A percentile compares a stretch with the other conserved stretches of the same genome.
These are phyloP conservation scores for Blumeria hordei DNA, from an alignment of 2,329 filamentous ascomycete genomes.

Conservation along the genomic window DNA sequence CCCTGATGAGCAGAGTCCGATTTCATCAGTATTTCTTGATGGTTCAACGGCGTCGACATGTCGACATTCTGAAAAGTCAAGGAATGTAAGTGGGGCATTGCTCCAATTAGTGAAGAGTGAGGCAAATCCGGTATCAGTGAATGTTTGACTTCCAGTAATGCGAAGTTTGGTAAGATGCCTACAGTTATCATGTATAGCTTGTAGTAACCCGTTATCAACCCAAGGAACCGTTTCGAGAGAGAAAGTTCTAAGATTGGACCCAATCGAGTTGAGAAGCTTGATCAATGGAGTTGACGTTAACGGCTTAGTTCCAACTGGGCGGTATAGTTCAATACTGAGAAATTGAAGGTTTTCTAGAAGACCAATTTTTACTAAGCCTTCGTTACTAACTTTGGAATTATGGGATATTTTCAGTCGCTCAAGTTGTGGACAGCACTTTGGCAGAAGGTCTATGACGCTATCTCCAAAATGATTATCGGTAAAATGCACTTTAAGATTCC, in stretches of 20 bases:
- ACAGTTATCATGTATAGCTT: constrained; percentile 47
- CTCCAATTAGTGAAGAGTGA: constrained; percentile 52
- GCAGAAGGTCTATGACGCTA: constrained; percentile 36
- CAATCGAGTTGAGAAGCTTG: constrained; percentile 35
- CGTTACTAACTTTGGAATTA: constrained; percentile 48
- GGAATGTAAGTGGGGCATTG: constrained; percentile 43
- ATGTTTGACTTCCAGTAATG: constrained; percentile 50
- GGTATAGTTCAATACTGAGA: constrained; percentile 45
- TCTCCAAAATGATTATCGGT: constrained; percentile 66
- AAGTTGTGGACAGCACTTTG: constrained; percentile 39
- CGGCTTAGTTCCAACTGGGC: constrained; percentile 7
- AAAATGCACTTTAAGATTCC: constrained; percentile 53
- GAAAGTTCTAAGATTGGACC: constrained; percentile 45
- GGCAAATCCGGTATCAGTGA: constrained; percentile 52
- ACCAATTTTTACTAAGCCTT: constrained; percentile 40
- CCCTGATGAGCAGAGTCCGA: constrained; percentile 53
- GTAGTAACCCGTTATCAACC: constrained; percentile 44
- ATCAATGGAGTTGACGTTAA: constrained; percentile 29
- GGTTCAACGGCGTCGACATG: constrained; percentile 49
- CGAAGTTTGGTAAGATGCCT: constrained; percentile 49
- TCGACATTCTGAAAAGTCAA: constrained; percentile 59
- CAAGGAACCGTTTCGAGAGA: constrained; percentile 47
- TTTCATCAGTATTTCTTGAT: constrained; percentile 33
- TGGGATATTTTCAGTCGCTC: constrained; percentile 56
- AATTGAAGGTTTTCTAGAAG: constrained; percentile 41